phyloP scores from a whole-genome alignment of 2,329 filamentous ascomycete genomes.

The Pyricularia sp. region DNA sequence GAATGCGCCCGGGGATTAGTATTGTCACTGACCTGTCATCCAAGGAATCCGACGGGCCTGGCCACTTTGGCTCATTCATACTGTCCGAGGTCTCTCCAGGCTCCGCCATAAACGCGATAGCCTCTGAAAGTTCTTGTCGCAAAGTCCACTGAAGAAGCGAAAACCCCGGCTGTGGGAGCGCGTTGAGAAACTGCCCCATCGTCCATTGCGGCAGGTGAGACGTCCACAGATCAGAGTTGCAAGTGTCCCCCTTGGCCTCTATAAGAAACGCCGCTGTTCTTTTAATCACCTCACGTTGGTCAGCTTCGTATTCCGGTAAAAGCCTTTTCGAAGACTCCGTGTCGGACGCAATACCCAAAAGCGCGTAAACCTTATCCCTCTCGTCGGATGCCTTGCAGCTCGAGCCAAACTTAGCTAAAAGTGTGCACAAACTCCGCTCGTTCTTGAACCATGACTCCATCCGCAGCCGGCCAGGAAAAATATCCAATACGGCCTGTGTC shows the following conservation, averaged over 20 bases:
- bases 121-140: neutral
- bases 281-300: neutral
- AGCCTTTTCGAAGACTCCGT: too few species aligned
- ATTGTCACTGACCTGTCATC: neutral
- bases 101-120: neutral
- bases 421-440: neutral
- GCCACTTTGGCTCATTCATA: neutral
- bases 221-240: neutral
- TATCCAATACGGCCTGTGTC: neutral
- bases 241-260: too few species aligned
- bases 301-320: neutral
- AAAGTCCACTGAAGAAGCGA: neutral
- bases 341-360: neutral
- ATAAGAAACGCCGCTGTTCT: neutral
- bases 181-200: neutral
- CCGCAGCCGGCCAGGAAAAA: neutral
- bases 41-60: neutral
- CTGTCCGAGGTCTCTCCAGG: neutral
- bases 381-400: neutral
- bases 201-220: neutral
- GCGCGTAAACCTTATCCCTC: neutral
- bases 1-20: neutral
- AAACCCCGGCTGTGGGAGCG: neutral
- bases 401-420: neutral
- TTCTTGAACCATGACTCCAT: neutral